Evolutionary conservation across 192 early-diverging fungal genomes (phyloP), one percentile per base, ranked within the genome.

Genomic region (Podila epigama): DNA sequence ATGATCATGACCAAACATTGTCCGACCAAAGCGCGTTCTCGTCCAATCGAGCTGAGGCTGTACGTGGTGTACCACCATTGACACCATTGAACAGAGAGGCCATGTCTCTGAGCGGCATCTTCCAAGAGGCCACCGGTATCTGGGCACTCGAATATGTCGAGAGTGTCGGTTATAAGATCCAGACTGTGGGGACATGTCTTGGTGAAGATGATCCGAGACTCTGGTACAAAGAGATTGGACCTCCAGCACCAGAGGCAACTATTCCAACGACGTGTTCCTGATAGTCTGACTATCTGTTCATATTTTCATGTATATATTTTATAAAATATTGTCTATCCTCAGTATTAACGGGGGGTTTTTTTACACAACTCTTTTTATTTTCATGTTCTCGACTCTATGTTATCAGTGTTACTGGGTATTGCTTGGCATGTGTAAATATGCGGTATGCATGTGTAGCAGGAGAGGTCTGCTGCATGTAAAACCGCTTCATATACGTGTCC

Each of bases 101-200:
- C 3, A 77, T 77, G 72, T 37, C 57, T 20, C 40, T 77, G 60
- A 60, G 72, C n/a, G 72, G 72, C 36, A 67, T 63, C 33, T 77
- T 68, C 33, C 72, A 77, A 59, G 72, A 77, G 18, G 65, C 66
- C 6, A 77, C 72, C 5, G 63, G 66, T 12, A 27, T 63, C 11
- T 77, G 72, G 72, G 72, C 72, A 4, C 65, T 68, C 7, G 72
- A 77, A 36, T 77, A 68, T 53, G 72, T 77, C 55, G 65, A 77
- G 51, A 68, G 37, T n/a, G 28, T 68, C 5, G 66, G 66, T 0
- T 39, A 58, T 34, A 60, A 77, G 16, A 33, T 77, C 29, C 68
- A 68, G 72, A 31, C 72, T 13, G 60, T 77, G 42, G 72, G 66
- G 15, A 41, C 58, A 20, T 77, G 72, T 48, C 12, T 77, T 16